Percentiles rank a stretch among this genome's conserved stretches.
These are phyloP conservation scores for Selenicereus undatus DNA, from an alignment of 148 eudicot genomes.

Conservation along the genomic window DNA sequence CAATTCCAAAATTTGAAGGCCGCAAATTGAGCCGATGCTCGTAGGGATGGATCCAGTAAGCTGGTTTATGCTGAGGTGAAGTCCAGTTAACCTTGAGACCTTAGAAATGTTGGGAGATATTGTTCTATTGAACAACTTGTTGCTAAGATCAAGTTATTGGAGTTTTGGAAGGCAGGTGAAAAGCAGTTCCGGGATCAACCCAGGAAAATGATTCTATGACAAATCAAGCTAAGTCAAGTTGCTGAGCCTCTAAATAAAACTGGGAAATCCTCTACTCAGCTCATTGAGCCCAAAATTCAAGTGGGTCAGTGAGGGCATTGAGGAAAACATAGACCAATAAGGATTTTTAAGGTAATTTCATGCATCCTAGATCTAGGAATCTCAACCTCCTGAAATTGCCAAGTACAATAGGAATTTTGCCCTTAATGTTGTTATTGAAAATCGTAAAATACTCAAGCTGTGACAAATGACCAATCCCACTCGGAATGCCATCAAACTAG, in stretches of 20 bases:
- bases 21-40: conserved; percentile 17
- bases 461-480: too few species aligned
- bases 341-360: conserved; percentile 51
- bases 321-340: conserved; percentile 53
- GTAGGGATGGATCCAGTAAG: conserved; percentile 17
- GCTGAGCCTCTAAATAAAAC: conserved; percentile 34
- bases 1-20: conserved; percentile 14
- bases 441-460: background rate
- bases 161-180: conserved; percentile 8
- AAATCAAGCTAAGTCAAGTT: conserved; percentile 60
- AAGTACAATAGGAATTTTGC: conserved; percentile 49
- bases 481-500: too few species aligned
- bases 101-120: background rate
- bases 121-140: background rate
- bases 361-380: conserved; percentile 47
- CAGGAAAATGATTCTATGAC: conserved; percentile 49
- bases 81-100: background rate
- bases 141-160: background rate
- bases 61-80: background rate
- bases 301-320: conserved; percentile 41
- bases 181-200: conserved; percentile 33
- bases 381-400: conserved; percentile 37
- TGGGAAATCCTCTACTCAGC: conserved; percentile 48
- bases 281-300: conserved; percentile 42
- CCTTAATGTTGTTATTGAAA: conserved; percentile 31